Conservation (phyloP, 768 basidiomycete species). For the Boletus reticuloceps region DNA sequence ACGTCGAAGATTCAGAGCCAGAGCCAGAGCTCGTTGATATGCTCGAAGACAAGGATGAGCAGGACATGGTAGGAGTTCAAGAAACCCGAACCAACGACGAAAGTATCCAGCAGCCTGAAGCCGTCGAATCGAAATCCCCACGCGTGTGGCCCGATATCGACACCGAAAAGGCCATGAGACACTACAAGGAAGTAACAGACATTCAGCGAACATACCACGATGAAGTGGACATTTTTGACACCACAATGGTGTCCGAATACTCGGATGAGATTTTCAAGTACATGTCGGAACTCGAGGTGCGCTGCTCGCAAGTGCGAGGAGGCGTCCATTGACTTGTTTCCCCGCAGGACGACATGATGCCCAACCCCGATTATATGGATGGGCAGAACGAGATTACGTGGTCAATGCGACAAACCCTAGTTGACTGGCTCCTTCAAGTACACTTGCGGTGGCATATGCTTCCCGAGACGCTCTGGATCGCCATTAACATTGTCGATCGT, state of each 20-base stretch:
- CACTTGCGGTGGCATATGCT: slow-evolving; percentile 99
- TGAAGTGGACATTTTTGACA: slow-evolving; percentile 68
- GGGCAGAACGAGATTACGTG: slow-evolving; percentile 90
- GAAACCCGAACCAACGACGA: slow-evolving; percentile 44
- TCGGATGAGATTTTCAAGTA: slow-evolving; percentile 98
- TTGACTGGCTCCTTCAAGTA: slow-evolving; percentile 98
- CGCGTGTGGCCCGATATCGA: slow-evolving; percentile 75
- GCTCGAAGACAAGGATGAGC: slow-evolving; percentile 55
- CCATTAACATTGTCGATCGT: slow-evolving; percentile 93
- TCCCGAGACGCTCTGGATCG: slow-evolving; percentile 98
- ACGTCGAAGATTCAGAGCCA: slow-evolving; percentile 27
- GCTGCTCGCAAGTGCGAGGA: slow-evolving; percentile 19
- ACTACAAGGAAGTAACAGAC: slow-evolving; percentile 59
- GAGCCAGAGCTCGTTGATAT: slow-evolving; percentile 39
- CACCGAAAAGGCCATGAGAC: slow-evolving; percentile 56
- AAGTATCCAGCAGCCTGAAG: slow-evolving; percentile 38
- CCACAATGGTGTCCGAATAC: slow-evolving; percentile 98
- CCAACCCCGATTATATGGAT: slow-evolving; percentile 90
- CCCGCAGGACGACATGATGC: slow-evolving; percentile 78
- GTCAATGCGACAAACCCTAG: slow-evolving; percentile 93
- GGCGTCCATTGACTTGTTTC: slow-evolving; percentile 20
- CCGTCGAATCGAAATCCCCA: slow-evolving; percentile 40
- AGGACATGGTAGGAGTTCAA: slow-evolving; percentile 57
- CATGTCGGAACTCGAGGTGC: slow-evolving; percentile 90
- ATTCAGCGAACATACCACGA: slow-evolving; percentile 65